Evolutionary conservation across 306 rosid genomes (phyloP).

Genomic region (Carpinus fangiana): DNA sequence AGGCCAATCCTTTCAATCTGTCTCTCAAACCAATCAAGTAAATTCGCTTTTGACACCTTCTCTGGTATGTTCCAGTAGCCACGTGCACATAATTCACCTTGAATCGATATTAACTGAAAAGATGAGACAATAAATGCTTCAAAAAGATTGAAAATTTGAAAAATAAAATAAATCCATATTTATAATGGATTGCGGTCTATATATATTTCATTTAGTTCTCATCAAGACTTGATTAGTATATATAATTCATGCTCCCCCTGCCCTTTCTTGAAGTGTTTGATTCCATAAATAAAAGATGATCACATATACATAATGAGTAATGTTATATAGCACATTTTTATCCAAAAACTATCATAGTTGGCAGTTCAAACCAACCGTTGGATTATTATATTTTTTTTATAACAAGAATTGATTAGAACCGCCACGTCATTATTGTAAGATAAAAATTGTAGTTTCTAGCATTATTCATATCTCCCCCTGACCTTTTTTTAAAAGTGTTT

Average conservation of each 20-base stretch:
- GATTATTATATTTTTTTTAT: too few relatives aligned
- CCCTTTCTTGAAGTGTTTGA: background rate
- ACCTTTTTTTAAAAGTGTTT: background rate
- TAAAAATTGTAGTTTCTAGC: too few relatives aligned
- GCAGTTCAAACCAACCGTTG: too few relatives aligned
- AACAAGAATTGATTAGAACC: too few relatives aligned
- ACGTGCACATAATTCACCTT: conserved; percentile 66
- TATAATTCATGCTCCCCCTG: background rate
- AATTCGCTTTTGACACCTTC: conserved; percentile 43
- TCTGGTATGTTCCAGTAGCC: conserved; percentile 80
- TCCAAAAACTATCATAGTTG: too few relatives aligned
- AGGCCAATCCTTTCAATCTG: conserved; percentile 57
- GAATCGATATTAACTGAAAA: conserved; percentile 63
- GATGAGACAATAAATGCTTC: conserved; percentile 17
- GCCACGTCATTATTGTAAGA: too few relatives aligned
- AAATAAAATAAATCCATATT: background rate
- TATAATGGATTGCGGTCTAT: conserved; percentile 11
- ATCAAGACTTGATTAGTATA: background rate
- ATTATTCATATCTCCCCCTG: too few relatives aligned
- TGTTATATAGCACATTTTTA: too few relatives aligned
- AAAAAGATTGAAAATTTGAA: background rate
- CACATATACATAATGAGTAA: background rate
- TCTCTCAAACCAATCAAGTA: conserved; percentile 61
- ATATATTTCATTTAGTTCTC: background rate
- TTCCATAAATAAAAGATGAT: conserved; percentile 8